Evolutionary conservation across 371 early-diverging fungal species (phyloP).

Genomic region (Mucor racemosus): DNA sequence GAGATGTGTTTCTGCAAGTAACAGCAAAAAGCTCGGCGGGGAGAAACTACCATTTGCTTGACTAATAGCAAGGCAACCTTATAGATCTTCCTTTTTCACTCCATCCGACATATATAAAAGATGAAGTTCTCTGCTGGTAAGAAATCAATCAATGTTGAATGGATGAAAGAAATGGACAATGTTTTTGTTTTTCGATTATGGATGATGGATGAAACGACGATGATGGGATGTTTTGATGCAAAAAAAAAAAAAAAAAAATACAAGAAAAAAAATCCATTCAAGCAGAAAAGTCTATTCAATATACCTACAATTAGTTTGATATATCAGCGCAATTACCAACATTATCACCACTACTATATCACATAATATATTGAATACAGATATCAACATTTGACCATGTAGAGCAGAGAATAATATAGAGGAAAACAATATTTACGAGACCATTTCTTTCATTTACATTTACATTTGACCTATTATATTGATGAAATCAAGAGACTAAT

Average conservation of each 20-base stretch:
- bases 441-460: not conserved
- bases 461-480: not conserved
- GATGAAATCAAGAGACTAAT: not conserved
- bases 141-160: conserved; percentile 1
- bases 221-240: not conserved
- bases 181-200: not conserved
- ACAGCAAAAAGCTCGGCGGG: not conserved
- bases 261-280: too few relatives aligned
- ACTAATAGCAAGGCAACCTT: conserved; percentile 15
- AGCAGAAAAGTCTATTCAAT: not conserved
- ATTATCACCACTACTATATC: too few relatives aligned
- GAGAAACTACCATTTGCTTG: conserved; percentile 15
- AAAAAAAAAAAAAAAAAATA: not conserved
- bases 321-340: too few relatives aligned
- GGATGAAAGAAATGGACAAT: not conserved
- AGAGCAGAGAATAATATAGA: too few relatives aligned
- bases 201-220: not conserved
- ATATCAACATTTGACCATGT: too few relatives aligned
- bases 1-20: too few relatives aligned
- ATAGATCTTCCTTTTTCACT: conserved; percentile 29
- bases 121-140: conserved; percentile 55
- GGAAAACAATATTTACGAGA: too few relatives aligned
- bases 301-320: too few relatives aligned
- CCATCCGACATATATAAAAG: conserved; percentile 28
- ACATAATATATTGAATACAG: too few relatives aligned